These are phyloP conservation scores for Backusella psychrophila DNA, from an alignment of 192 early-diverging fungal genomes.

Conservation along the genomic window DNA sequence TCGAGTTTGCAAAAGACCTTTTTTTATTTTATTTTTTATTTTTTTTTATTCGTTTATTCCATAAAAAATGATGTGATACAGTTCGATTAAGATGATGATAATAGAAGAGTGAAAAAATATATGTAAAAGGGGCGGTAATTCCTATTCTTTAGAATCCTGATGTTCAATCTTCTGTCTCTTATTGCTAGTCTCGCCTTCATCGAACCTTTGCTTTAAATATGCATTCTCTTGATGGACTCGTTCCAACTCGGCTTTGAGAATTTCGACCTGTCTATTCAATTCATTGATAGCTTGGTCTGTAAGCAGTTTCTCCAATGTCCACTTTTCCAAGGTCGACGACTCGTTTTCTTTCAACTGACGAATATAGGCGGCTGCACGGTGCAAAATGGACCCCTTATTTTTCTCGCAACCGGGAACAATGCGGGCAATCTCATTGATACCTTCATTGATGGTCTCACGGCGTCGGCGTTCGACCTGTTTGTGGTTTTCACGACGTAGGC, in stretches of 20 bases:
- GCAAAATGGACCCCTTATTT: constrained; percentile 86
- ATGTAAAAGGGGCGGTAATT: not conserved
- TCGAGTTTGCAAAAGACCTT: too few species aligned
- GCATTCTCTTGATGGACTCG: constrained; percentile 39
- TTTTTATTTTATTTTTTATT: too few species aligned
- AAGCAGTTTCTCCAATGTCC: constrained; percentile 71
- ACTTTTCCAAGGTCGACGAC: constrained; percentile 62
- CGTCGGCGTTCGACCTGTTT: constrained; percentile 94
- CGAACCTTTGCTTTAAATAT: constrained; percentile 4
- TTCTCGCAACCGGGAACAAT: constrained; percentile 80
- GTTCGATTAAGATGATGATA: not conserved
- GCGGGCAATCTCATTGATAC: constrained; percentile 85
- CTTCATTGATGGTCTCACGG: constrained; percentile 90
- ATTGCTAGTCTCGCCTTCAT: not conserved
- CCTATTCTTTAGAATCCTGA: not conserved
- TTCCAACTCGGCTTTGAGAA: constrained; percentile 55
- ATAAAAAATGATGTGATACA: not conserved
- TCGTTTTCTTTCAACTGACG: constrained; percentile 69
- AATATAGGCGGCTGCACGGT: constrained; percentile 85
- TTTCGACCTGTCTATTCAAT: constrained; percentile 57
- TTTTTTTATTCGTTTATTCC: too few species aligned
- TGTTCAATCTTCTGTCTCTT: not conserved
- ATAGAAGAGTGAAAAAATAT: not conserved
- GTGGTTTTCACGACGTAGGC: constrained; percentile 80
- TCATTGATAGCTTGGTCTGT: constrained; percentile 70